phyloP scores from a whole-genome alignment of 805 yeast species.

The Candida morakotiae region DNA sequence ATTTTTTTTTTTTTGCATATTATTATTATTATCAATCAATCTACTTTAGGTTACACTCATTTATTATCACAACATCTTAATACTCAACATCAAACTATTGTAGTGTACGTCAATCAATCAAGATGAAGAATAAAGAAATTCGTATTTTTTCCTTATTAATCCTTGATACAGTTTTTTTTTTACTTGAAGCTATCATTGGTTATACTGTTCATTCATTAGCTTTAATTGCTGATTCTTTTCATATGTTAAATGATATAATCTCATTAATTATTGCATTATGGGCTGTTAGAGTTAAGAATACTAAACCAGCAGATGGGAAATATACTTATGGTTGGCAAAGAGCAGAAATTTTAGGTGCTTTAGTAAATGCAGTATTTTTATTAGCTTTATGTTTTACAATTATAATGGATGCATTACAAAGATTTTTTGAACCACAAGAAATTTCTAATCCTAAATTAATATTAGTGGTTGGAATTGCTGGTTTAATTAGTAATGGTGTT shows the following conservation, averaged over 20 bases:
- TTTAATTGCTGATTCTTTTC: slow-evolving; percentile 93
- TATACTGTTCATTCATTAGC: slow-evolving; percentile 94
- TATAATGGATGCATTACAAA: slow-evolving; percentile 86
- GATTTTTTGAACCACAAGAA: slow-evolving; percentile 76
- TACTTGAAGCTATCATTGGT: slow-evolving; percentile 80
- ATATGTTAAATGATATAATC: slow-evolving; percentile 92
- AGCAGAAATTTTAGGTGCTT: slow-evolving; percentile 94
- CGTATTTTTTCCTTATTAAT: slow-evolving; percentile 68
- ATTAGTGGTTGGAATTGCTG: slow-evolving; percentile 76
- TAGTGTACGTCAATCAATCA: no score
- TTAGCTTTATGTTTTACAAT: slow-evolving; percentile 91
- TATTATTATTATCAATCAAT: no score
- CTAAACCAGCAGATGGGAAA: slow-evolving; percentile 74
- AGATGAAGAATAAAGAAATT: slow-evolving; percentile 57
- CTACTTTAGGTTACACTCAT: no score
- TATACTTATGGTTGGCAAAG: slow-evolving; percentile 98
- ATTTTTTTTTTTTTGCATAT: no score
- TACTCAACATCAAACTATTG: no score
- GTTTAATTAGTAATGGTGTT: slow-evolving; percentile 73
- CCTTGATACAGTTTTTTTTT: slow-evolving; percentile 78
- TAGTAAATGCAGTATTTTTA: slow-evolving; percentile 88
- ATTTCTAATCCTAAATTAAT: slow-evolving; percentile 82
- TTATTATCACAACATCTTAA: no score
- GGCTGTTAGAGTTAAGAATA: slow-evolving; percentile 91
- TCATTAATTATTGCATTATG: slow-evolving; percentile 87